phyloP scores from a whole-genome alignment of 352 stramenopile genomes.

The Globisporangium takayamanum region DNA sequence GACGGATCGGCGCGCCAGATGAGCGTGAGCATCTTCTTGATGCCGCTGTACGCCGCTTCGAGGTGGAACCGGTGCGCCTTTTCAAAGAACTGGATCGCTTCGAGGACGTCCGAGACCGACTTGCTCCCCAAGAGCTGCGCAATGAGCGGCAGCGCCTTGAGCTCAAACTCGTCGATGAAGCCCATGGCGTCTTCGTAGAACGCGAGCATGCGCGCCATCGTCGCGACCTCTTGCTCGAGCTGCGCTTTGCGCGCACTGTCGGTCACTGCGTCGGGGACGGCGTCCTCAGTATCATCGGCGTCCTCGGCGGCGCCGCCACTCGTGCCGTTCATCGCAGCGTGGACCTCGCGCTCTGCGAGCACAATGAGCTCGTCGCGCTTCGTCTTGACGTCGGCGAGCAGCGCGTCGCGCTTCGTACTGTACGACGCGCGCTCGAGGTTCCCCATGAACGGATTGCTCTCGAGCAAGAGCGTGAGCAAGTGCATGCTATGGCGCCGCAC shows the following conservation, averaged over 20 bases:
- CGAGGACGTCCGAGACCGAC: slow-evolving; percentile 90
- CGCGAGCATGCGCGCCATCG: slow-evolving; percentile 77
- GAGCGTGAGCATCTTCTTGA: slow-evolving; percentile 88
- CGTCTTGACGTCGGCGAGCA: slow-evolving; percentile 52
- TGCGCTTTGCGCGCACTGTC: slow-evolving; percentile 35
- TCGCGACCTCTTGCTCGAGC: slow-evolving; percentile 65
- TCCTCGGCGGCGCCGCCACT: slow-evolving; percentile 9
- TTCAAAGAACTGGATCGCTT: slow-evolving; percentile 92
- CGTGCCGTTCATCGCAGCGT: slow-evolving; percentile 37
- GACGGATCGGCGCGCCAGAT: slow-evolving; percentile 88
- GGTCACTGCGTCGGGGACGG: background rate
- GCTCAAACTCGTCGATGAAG: slow-evolving; percentile 91
- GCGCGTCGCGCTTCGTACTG: slow-evolving; percentile 65
- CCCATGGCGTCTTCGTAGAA: slow-evolving; percentile 90
- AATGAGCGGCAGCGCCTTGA: slow-evolving; percentile 65
- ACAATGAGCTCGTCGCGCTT: slow-evolving; percentile 76
- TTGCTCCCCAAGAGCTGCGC: slow-evolving; percentile 86
- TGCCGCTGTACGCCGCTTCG: slow-evolving; percentile 81
- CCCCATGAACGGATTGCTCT: slow-evolving; percentile 94
- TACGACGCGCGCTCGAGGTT: slow-evolving; percentile 85
- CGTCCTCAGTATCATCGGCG: background rate
- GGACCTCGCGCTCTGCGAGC: slow-evolving; percentile 69
- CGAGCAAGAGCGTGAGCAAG: slow-evolving; percentile 86
- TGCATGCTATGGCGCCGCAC: slow-evolving; percentile 85
- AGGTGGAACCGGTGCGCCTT: slow-evolving; percentile 88